Evolutionary conservation across 2,329 filamentous ascomycete genomes (phyloP), one percentile per base, ranked within the genome.

Genomic region (Ilyonectria mors-panacis): DNA sequence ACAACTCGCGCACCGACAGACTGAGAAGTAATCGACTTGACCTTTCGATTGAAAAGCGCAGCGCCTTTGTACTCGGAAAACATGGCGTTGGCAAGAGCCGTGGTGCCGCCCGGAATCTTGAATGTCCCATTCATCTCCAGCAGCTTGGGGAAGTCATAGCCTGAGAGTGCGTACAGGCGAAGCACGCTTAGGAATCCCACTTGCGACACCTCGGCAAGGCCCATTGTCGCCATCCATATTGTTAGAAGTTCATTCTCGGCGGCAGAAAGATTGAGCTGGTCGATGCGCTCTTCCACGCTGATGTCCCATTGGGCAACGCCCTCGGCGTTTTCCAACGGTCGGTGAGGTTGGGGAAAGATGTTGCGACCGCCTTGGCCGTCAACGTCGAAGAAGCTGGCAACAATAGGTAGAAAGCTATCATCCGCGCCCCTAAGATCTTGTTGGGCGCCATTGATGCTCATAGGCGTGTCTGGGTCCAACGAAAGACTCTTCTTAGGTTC

Each of bases 101-200:
- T 58, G 17, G 55, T 58, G 26, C 42, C 55, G 21, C 42, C 42
- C 4, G 42, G 42, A 3, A 58, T 35, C 28, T 58, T 58, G 28
- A 47, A 58, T 8, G 21, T 47, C 23, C 42, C 42, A 15, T 21
- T 47, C 10, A 58, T 37, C 42, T 58, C 28, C 2, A 48, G n/a
- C 9, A 35, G 7, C 17, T 48, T 17, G 1, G 12, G 19, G 7
- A 58, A 26, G 30, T 37, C 30, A 19, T 19, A 48, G 9, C 13
- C 19, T 7, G 23, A 45, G 9, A 58, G 39, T 7, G 42, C 39
- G 23, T 58, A 58, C 5, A 58, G 28, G 10, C 55, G 55, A 17
- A 48, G 39, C 4, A 48, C 3, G 13, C 42, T 48, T 17, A 58
- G 28, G n/a, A 47, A 58, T 3, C 39, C 37, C 3, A n/a, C 45